These are phyloP conservation scores for Auricularia sp. DNA, from an alignment of 768 basidiomycete species.

Conservation along the genomic window DNA sequence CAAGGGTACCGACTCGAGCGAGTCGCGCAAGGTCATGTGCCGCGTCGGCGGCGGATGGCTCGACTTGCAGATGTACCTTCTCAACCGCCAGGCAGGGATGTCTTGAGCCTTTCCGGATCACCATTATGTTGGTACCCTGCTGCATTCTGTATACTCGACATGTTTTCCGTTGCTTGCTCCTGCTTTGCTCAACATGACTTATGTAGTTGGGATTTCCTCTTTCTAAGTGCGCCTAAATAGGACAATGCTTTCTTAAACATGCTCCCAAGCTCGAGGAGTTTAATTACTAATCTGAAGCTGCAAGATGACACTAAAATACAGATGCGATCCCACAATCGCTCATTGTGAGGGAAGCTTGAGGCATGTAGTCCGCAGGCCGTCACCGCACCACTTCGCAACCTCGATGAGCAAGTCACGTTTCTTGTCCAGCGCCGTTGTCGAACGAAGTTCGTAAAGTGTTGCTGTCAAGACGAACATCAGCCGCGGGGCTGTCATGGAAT, in stretches of 20 bases:
- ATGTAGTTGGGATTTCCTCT: not conserved
- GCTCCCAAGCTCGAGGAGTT: too few relatives aligned
- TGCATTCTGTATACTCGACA: not conserved
- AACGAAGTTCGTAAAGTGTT: conserved; percentile 74
- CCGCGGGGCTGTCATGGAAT: not conserved
- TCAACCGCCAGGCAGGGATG: conserved; percentile 66
- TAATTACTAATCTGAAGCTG: too few relatives aligned
- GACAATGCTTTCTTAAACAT: too few relatives aligned
- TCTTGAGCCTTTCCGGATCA: conserved; percentile 12
- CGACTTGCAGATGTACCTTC: conserved; percentile 64
- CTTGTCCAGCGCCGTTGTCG: conserved; percentile 60
- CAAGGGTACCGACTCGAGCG: conserved; percentile 20
- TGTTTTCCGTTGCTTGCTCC: not conserved
- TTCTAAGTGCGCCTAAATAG: too few relatives aligned
- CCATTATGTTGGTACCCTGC: not conserved
- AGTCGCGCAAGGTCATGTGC: conserved; percentile 80
- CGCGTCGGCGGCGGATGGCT: conserved; percentile 71
- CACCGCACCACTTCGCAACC: conserved; percentile 79
- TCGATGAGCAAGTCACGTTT: conserved; percentile 66
- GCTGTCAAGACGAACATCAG: conserved; percentile 31
- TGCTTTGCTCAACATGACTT: not conserved
- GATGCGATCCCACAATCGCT: not conserved
- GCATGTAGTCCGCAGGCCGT: conserved; percentile 66
- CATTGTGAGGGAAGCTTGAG: conserved; percentile 43
- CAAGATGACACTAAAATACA: too few relatives aligned